A percentile compares a stretch with the other conserved stretches of the same genome.
These are phyloP conservation scores for Lunularia cruciata DNA, from an alignment of 225 moss, liverwort and hornwort genomes.

Conservation along the genomic window DNA sequence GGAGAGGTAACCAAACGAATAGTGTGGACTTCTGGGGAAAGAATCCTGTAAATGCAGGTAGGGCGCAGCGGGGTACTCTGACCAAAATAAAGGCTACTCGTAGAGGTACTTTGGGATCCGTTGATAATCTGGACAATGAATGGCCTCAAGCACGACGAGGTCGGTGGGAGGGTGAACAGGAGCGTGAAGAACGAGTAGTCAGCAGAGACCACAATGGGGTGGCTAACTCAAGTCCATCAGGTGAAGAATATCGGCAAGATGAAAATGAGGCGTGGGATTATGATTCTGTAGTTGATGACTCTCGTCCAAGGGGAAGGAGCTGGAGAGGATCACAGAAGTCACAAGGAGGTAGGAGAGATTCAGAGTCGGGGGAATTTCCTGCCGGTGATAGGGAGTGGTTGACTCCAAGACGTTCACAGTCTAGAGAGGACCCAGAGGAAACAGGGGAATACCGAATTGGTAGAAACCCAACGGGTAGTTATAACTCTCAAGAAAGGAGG, in stretches of 20 bases:
- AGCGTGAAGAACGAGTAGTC: slow-evolving; percentile 7
- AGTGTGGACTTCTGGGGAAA: slow-evolving; percentile 39
- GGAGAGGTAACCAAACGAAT: slow-evolving; percentile 11
- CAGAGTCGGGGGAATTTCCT: neutral
- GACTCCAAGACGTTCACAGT: neutral
- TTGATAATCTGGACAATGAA: slow-evolving; percentile 30
- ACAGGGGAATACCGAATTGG: neutral
- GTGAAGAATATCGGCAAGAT: slow-evolving; percentile 9
- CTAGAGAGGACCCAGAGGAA: neutral
- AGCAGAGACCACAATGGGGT: slow-evolving; percentile 9
- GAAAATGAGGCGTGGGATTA: slow-evolving; percentile 13
- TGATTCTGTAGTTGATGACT: slow-evolving; percentile 10
- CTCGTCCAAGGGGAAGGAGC: neutral
- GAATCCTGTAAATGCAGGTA: slow-evolving; percentile 19
- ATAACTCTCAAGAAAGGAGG: slow-evolving; percentile 5
- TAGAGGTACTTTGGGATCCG: slow-evolving; percentile 26
- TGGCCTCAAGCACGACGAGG: slow-evolving; percentile 9
- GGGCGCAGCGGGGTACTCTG: slow-evolving; percentile 30
- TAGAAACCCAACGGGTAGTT: slow-evolving; percentile 13
- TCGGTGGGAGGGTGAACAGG: slow-evolving; percentile 25
- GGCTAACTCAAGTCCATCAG: slow-evolving; percentile 11
- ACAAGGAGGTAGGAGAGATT: slow-evolving; percentile 12
- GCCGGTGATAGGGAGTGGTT: neutral
- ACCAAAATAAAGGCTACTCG: slow-evolving; percentile 32
- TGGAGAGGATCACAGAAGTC: neutral